phyloP scores from a whole-genome alignment of 495 filamentous ascomycete genomes.

The Daldinia childiae region DNA sequence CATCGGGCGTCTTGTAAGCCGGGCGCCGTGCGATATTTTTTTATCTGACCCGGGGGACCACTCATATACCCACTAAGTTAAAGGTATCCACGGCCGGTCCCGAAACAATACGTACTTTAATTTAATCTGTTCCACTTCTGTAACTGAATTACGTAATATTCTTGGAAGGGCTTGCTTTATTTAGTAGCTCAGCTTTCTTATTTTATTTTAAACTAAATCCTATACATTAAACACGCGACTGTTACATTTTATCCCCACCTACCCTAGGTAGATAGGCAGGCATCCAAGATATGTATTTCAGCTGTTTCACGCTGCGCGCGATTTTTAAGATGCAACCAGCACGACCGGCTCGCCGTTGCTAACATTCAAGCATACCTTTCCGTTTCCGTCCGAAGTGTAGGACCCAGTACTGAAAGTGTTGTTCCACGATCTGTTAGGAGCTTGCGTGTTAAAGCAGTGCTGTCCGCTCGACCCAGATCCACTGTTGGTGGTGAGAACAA shows the following conservation, averaged over 20 bases:
- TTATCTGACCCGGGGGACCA: not conserved
- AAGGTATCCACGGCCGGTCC: not conserved
- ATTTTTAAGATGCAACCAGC: slow-evolving; percentile 35
- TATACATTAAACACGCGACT: not conserved
- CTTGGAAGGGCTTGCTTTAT: not conserved
- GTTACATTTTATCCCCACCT: not conserved
- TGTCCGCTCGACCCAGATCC: slow-evolving; percentile 47
- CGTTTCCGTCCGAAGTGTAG: slow-evolving; percentile 32
- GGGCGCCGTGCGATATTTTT: slow-evolving; percentile 1
- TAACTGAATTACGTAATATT: not conserved
- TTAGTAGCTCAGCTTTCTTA: not conserved
- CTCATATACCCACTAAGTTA: not conserved
- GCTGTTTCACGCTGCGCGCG: not conserved
- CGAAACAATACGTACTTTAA: not conserved
- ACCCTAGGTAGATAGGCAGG: not conserved
- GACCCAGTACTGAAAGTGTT: slow-evolving; percentile 38
- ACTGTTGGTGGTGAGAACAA: slow-evolving; percentile 54
- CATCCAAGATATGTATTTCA: not conserved
- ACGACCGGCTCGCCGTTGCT: slow-evolving; percentile 44
- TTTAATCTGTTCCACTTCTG: no score
- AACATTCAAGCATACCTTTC: slow-evolving; percentile 38
- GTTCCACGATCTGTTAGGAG: slow-evolving; percentile 42
- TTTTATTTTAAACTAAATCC: not conserved
- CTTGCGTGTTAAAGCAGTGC: slow-evolving; percentile 52
- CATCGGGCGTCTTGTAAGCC: not conserved